Evolutionary conservation across 2,329 filamentous ascomycete genomes (phyloP).

Genomic region (Exophiala oligosperma): DNA sequence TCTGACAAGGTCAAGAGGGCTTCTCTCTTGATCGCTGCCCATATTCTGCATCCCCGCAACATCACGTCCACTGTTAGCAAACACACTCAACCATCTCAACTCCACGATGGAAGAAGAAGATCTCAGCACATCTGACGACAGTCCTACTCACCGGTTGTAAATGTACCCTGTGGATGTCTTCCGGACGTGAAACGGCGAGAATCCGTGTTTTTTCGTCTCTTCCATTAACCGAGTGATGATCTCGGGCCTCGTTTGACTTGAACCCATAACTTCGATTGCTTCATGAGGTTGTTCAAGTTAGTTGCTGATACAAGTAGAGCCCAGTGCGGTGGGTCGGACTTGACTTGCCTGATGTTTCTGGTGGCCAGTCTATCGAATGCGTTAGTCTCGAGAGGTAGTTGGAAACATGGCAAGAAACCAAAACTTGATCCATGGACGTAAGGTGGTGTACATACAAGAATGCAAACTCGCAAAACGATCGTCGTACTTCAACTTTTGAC

Average conservation of each 20-base stretch:
- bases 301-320: neutral
- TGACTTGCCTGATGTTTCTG: conserved; percentile 34
- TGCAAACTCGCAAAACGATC: conserved; percentile 45
- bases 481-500: conserved; percentile 36
- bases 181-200: conserved; percentile 40
- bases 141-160: conserved; percentile 36
- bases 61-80: neutral
- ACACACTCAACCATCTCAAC: neutral
- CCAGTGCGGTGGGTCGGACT: neutral
- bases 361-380: conserved; percentile 38
- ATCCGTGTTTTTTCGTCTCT: conserved; percentile 35
- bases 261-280: conserved; percentile 43
- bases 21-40: conserved; percentile 47
- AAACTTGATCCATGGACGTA: conserved; percentile 20
- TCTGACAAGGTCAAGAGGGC: conserved; percentile 37
- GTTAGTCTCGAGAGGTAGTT: neutral
- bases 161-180: conserved; percentile 41
- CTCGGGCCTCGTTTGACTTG: conserved; percentile 34
- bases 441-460: conserved; percentile 32
- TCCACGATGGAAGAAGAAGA: no score
- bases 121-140: neutral
- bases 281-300: neutral
- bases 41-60: conserved; percentile 31
- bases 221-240: conserved; percentile 34
- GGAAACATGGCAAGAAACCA: neutral